Evolutionary conservation across 2,329 filamentous ascomycete species (phyloP).

Genomic region (Apiospora kogelbergensis): DNA sequence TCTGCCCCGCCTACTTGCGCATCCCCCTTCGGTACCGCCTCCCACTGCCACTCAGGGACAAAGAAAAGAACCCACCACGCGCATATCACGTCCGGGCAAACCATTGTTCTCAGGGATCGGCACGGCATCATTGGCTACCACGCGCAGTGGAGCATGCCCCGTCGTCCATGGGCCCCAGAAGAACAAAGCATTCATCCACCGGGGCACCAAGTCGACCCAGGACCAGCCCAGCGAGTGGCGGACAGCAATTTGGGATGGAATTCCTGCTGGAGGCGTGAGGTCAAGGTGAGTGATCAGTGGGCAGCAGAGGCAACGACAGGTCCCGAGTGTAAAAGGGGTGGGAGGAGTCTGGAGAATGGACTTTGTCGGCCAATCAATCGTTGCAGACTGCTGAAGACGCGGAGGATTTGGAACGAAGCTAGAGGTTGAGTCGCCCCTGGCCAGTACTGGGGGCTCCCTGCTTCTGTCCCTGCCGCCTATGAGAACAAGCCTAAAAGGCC

Average conservation of each 20-base stretch:
- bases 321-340: not conserved
- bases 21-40: too few species aligned
- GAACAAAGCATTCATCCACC: not conserved
- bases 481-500: not conserved
- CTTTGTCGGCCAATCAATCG: not conserved
- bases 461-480: not conserved
- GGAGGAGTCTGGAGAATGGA: not conserved
- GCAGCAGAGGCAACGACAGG: not conserved
- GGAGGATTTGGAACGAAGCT: not conserved
- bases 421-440: not conserved
- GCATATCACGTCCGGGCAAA: not conserved
- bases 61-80: not conserved
- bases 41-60: too few species aligned
- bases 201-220: not conserved
- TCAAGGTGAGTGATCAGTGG: not conserved
- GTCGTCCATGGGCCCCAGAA: not conserved
- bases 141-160: not conserved
- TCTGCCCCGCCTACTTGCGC: too few species aligned
- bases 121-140: slow-evolving; percentile 1
- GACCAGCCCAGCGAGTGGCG: not conserved
- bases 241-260: not conserved
- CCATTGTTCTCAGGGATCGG: not conserved
- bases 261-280: not conserved
- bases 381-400: not conserved
- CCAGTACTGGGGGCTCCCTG: not conserved